Percentiles rank a stretch among this genome's conserved stretches.
Conservation (phyloP, 495 filamentous ascomycete genomes). For the Sabuloglossum arenarium region DNA sequence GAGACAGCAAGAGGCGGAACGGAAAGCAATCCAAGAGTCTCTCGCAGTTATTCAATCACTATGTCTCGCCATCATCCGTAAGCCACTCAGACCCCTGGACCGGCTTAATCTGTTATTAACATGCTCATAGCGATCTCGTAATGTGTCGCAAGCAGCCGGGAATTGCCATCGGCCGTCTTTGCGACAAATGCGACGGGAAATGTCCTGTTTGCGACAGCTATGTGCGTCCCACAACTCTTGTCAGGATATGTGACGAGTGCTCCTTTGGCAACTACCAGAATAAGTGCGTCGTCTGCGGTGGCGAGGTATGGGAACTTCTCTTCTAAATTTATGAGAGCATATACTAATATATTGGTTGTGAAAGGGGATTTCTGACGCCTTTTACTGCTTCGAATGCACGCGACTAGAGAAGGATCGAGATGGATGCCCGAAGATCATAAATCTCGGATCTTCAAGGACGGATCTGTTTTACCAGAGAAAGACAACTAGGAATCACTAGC, state of each 20-base stretch:
- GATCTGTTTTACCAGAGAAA: constrained; percentile 83
- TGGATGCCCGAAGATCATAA: constrained; percentile 98
- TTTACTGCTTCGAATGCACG: constrained; percentile 99
- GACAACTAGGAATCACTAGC: constrained; percentile 9
- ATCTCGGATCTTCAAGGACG: constrained; percentile 82
- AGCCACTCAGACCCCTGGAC: constrained; percentile 15
- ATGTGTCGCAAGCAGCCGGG: constrained; percentile 99
- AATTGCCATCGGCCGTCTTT: constrained; percentile 95
- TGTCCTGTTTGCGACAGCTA: constrained; percentile 98
- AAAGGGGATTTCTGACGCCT: constrained; percentile 87
- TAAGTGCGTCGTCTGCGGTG: constrained; percentile 97
- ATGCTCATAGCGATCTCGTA: constrained; percentile 59
- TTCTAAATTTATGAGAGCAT: background rate
- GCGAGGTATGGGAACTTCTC: constrained; percentile 31
- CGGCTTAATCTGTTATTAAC: background rate
- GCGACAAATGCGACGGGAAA: constrained; percentile 99
- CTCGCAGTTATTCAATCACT: background rate
- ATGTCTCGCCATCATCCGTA: constrained; percentile 71
- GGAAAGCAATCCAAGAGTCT: background rate
- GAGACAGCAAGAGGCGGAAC: background rate
- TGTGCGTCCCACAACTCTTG: constrained; percentile 90
- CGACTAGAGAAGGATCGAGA: constrained; percentile 93
- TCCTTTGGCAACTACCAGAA: constrained; percentile 99
- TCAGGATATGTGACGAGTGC: constrained; percentile 98
- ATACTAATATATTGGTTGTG: background rate